Evolutionary conservation across 2,329 filamentous ascomycete species (phyloP).

Genomic region (Hypoxylon sp.): DNA sequence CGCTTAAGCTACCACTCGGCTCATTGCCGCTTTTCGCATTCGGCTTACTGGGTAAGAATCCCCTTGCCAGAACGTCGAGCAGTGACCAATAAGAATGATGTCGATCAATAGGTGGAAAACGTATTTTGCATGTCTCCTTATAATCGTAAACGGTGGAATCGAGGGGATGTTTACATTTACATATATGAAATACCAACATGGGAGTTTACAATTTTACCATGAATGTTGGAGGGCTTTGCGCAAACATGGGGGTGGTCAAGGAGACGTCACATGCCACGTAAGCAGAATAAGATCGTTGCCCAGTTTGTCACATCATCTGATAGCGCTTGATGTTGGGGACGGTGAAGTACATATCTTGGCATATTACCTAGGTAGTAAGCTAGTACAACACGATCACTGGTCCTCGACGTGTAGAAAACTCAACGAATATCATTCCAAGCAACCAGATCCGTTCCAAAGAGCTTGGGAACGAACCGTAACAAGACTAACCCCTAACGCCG

Average conservation of each 20-base stretch:
- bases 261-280: not conserved
- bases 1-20: not conserved
- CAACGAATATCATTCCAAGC: constrained; percentile 9
- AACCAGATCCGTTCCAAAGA: constrained; percentile 7
- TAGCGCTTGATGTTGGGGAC: not conserved
- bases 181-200: not conserved
- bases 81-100: constrained; percentile 6
- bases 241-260: not conserved
- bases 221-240: not conserved
- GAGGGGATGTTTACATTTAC: not conserved
- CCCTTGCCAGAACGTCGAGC: constrained; percentile 2
- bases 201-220: no score
- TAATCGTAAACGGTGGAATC: not conserved
- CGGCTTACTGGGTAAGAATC: not conserved
- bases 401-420: not conserved
- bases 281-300: not conserved
- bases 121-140: not conserved
- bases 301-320: not conserved
- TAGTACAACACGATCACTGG: constrained; percentile 5
- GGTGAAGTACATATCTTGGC: constrained; percentile 3
- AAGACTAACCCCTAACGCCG: constrained; percentile 28
- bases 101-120: not conserved
- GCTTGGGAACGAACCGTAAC: constrained; percentile 10
- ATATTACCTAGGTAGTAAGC: constrained; percentile 1
- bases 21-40: constrained; percentile 1